Evolutionary conservation across 495 filamentous ascomycete genomes (phyloP).

Genomic region (Aspergillus nanangensis): DNA sequence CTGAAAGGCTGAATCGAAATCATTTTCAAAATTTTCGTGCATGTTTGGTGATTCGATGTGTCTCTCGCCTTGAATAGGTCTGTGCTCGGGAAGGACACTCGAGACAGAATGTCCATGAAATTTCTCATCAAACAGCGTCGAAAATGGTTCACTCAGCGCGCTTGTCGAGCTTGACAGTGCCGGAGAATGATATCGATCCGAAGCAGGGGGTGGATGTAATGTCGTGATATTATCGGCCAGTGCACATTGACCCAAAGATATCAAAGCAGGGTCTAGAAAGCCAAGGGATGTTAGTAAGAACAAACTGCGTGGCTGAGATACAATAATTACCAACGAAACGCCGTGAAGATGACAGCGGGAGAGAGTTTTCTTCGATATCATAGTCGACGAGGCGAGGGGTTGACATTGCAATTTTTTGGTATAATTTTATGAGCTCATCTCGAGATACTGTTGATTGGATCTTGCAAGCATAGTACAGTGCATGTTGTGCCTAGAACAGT

Average conservation of each 20-base stretch:
- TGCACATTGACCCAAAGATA: neutral
- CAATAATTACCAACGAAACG: neutral
- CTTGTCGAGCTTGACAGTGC: constrained; percentile 1
- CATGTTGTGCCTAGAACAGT: neutral
- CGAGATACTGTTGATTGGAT: neutral
- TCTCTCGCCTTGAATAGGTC: neutral
- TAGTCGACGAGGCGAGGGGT: neutral
- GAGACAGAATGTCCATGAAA: neutral
- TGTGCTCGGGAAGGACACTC: neutral
- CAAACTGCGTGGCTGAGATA: neutral
- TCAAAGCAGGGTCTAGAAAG: neutral
- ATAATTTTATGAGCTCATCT: neutral
- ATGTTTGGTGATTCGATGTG: neutral
- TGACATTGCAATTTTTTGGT: neutral
- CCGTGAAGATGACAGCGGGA: neutral
- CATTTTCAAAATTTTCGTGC: neutral
- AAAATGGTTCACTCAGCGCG: neutral
- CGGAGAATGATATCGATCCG: neutral
- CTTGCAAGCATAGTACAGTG: neutral
- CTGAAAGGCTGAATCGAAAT: neutral
- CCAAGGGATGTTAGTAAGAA: constrained; percentile 1
- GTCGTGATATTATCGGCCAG: neutral
- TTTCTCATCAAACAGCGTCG: neutral
- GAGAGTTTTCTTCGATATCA: neutral
- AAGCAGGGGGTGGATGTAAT: neutral